Conservation (phyloP, 371 early-diverging fungal genomes). For the Mortierella sp. region DNA sequence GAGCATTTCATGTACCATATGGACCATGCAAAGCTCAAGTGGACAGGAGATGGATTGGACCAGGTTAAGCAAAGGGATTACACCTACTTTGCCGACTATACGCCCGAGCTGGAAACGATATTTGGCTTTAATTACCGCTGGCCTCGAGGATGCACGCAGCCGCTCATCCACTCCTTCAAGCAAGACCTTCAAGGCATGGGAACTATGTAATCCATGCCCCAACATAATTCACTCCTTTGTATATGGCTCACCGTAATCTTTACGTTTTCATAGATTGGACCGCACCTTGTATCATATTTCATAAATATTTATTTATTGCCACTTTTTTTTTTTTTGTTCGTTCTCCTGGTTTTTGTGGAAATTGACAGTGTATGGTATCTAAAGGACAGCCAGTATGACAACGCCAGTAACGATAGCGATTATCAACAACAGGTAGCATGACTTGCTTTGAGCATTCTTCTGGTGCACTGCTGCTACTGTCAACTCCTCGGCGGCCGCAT, state of each 20-base stretch:
- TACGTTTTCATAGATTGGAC: neutral
- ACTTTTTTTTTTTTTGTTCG: neutral
- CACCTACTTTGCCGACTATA: slow-evolving; percentile 70
- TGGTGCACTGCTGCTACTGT: slow-evolving; percentile 85
- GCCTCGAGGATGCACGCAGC: slow-evolving; percentile 69
- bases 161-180: slow-evolving; percentile 44
- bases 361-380: slow-evolving; percentile 6
- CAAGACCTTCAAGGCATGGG: slow-evolving; percentile 44
- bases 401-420: slow-evolving; percentile 74
- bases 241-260: too few species aligned
- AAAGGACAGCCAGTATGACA: slow-evolving; percentile 51
- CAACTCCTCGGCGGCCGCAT: slow-evolving; percentile 87
- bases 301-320: neutral
- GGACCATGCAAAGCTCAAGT: slow-evolving; percentile 69
- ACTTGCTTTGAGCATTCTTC: slow-evolving; percentile 80
- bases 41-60: slow-evolving; percentile 72
- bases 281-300: slow-evolving; percentile 11
- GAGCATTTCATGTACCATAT: slow-evolving; percentile 71
- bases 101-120: slow-evolving; percentile 64
- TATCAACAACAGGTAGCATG: slow-evolving; percentile 86
- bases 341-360: neutral
- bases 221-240: neutral
- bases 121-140: slow-evolving; percentile 69
- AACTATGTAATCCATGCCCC: slow-evolving; percentile 30
- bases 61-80: slow-evolving; percentile 63